These are phyloP conservation scores for Diutina sp. DNA, from an alignment of 1,139 yeast species.

Conservation along the genomic window DNA sequence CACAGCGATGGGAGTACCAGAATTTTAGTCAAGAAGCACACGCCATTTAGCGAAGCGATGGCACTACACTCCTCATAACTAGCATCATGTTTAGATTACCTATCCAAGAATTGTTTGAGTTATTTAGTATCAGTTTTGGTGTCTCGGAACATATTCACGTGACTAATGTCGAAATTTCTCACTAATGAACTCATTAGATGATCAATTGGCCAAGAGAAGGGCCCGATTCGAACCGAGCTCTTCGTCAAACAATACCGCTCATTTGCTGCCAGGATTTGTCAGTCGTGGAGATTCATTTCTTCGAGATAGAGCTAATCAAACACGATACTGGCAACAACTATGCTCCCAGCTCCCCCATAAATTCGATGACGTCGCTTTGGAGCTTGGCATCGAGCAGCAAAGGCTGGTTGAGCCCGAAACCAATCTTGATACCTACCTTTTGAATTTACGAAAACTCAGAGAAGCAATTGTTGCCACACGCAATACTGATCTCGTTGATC, in stretches of 20 bases:
- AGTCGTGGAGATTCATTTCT: background rate
- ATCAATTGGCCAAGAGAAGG: too few relatives aligned
- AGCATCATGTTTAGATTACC: too few relatives aligned
- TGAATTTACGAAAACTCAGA: background rate
- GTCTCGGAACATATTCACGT: background rate
- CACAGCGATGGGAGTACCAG: background rate
- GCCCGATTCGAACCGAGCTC: background rate
- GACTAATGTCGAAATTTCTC: background rate
- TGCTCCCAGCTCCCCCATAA: background rate
- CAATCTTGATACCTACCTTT: background rate
- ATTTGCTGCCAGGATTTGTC: background rate
- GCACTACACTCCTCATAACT: too few relatives aligned
- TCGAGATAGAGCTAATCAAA: background rate
- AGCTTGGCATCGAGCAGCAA: background rate
- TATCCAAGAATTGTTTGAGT: too few relatives aligned
- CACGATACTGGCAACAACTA: background rate
- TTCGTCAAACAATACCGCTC: background rate
- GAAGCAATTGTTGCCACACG: background rate
- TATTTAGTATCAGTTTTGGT: too few relatives aligned
- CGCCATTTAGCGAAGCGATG: too few relatives aligned
- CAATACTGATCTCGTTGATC: background rate
- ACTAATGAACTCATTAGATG: background rate
- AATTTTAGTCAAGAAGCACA: too few relatives aligned
- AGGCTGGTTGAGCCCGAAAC: background rate
- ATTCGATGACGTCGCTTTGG: background rate